Evolutionary conservation across 495 filamentous ascomycete species (phyloP).

Genomic region (Hyaloscypha variabilis): DNA sequence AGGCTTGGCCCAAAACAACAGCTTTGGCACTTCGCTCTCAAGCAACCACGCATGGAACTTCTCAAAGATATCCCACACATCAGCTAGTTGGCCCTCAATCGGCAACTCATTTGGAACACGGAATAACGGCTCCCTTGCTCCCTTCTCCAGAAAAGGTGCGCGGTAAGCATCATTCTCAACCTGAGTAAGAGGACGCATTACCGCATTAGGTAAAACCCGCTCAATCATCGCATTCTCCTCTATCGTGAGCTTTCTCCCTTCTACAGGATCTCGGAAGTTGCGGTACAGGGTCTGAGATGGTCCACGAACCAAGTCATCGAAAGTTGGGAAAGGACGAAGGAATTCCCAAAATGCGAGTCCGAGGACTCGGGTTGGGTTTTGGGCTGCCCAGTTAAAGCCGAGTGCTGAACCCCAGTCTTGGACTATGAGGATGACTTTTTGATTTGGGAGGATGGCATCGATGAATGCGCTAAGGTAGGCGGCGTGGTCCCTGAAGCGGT

Average conservation of each 20-base stretch:
- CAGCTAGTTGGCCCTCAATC: not conserved
- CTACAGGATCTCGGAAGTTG: not conserved
- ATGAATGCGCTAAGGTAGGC: no score
- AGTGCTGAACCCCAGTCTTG: no score
- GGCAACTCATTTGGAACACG: not conserved
- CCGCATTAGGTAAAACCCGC: constrained; percentile 1
- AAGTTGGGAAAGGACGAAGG: not conserved
- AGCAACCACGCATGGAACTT: constrained; percentile 2
- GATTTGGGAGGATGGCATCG: no score
- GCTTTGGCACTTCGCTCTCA: constrained; percentile 5
- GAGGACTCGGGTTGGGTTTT: not conserved
- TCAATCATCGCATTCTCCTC: constrained; percentile 1
- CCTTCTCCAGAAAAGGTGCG: not conserved
- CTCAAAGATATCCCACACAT: not conserved
- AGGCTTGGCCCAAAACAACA: constrained; percentile 9
- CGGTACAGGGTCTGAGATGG: not conserved
- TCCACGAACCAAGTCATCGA: not conserved
- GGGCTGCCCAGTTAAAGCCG: no score
- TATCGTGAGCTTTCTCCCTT: not conserved
- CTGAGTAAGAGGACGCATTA: not conserved
- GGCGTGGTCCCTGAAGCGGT: no score
- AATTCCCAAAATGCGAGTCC: constrained; percentile 4
- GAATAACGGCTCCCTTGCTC: not conserved
- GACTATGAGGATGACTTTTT: no score
- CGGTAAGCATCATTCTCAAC: not conserved